Conservation (phyloP, 2,329 filamentous ascomycete genomes). For the Plenodomus biglobosus region DNA sequence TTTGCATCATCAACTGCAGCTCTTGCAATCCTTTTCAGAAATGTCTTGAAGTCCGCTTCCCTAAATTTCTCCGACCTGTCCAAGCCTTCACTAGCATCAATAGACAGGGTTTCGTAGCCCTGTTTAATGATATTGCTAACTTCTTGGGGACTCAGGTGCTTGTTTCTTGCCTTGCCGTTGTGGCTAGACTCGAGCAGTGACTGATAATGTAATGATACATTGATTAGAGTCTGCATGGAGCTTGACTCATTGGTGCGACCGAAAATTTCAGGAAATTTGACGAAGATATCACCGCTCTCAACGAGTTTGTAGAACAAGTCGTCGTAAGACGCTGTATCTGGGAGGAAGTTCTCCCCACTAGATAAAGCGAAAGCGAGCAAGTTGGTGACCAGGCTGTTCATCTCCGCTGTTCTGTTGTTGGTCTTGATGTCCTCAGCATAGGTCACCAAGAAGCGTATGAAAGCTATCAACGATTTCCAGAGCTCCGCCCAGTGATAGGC, state of each 20-base stretch:
- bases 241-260: slow-evolving; percentile 44
- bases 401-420: slow-evolving; percentile 67
- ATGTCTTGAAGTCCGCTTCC: slow-evolving; percentile 79
- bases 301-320: slow-evolving; percentile 98
- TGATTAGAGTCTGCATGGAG: slow-evolving; percentile 82
- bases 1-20: slow-evolving; percentile 73
- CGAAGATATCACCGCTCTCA: slow-evolving; percentile 80
- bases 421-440: slow-evolving; percentile 77
- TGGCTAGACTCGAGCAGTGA: slow-evolving; percentile 68
- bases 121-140: slow-evolving; percentile 92
- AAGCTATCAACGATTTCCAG: slow-evolving; percentile 83
- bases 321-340: slow-evolving; percentile 83
- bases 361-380: slow-evolving; percentile 82
- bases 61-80: slow-evolving; percentile 84
- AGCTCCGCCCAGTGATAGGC: slow-evolving; percentile 93
- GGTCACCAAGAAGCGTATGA: slow-evolving; percentile 86
- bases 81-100: slow-evolving; percentile 82
- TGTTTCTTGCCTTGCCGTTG: slow-evolving; percentile 55
- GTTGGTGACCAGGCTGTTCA: slow-evolving; percentile 78
- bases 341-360: slow-evolving; percentile 86
- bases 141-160: slow-evolving; percentile 76
- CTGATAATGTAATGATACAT: slow-evolving; percentile 83
- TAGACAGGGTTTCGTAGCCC: slow-evolving; percentile 91
- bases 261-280: slow-evolving; percentile 81
- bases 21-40: slow-evolving; percentile 85